Percentiles rank a stretch among this genome's conserved stretches.
Evolutionary conservation across 148 eudicot genomes (phyloP).

Genomic region (Cornus kousa): DNA sequence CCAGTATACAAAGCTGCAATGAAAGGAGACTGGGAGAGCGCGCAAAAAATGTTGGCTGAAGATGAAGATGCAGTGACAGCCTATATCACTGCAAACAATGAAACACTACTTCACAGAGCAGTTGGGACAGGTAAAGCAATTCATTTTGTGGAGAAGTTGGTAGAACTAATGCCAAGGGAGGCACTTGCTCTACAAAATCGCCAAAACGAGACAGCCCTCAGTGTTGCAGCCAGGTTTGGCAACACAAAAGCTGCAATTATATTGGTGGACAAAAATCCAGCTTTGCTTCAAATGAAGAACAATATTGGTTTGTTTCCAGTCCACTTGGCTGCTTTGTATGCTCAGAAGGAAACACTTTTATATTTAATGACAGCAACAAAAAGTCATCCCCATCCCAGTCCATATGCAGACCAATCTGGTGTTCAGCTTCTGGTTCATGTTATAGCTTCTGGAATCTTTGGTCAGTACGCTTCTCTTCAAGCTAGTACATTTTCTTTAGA

Average conservation of each 20-base stretch:
- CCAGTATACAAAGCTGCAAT: too few relatives aligned
- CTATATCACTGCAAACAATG: background rate
- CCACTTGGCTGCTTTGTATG: too few relatives aligned
- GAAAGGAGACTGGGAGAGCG: constrained; percentile 24
- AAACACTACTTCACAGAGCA: constrained; percentile 16
- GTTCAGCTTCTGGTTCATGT: too few relatives aligned
- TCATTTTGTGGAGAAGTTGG: constrained; percentile 20
- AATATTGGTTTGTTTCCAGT: too few relatives aligned
- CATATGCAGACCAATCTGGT: too few relatives aligned
- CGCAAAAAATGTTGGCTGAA: constrained; percentile 5
- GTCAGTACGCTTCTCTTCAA: background rate
- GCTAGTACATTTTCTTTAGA: background rate
- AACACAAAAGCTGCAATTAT: constrained; percentile 17
- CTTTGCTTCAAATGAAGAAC: background rate
- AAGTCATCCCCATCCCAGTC: too few relatives aligned
- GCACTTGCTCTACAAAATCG: constrained; percentile 9
- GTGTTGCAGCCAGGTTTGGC: constrained; percentile 18
- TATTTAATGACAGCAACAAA: too few relatives aligned
- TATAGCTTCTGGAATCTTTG: too few relatives aligned
- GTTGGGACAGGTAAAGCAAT: constrained; percentile 8
- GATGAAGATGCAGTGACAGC: constrained; percentile 8
- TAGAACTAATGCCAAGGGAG: constrained; percentile 11
- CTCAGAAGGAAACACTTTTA: too few relatives aligned
- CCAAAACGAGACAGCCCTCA: constrained; percentile 15
- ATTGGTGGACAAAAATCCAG: constrained; percentile 14